Evolutionary conservation across 805 yeast genomes (phyloP).

Genomic region (Wickerhamiella galacta): DNA sequence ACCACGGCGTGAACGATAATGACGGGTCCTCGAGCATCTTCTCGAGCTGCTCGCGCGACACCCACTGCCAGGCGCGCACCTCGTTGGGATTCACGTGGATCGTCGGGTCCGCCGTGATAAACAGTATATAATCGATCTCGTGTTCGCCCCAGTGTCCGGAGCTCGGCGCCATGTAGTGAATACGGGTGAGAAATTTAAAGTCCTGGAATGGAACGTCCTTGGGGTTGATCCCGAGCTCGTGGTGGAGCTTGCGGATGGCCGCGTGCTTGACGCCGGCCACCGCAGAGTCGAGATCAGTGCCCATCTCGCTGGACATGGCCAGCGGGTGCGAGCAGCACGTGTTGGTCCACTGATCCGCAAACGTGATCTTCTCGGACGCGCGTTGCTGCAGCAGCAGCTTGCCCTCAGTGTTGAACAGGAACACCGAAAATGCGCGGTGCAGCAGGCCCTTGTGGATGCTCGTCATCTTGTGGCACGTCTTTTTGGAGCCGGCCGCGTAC

Average conservation of each 20-base stretch:
- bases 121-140: slow-evolving; percentile 86
- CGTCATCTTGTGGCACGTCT: slow-evolving; percentile 63
- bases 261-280: slow-evolving; percentile 70
- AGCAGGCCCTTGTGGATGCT: slow-evolving; percentile 74
- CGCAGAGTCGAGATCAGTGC: slow-evolving; percentile 41
- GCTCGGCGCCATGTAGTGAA: slow-evolving; percentile 76
- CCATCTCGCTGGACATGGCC: slow-evolving; percentile 68
- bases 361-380: slow-evolving; percentile 91
- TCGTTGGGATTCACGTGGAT: slow-evolving; percentile 56
- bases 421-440: slow-evolving; percentile 95
- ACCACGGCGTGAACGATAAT: slow-evolving; percentile 94
- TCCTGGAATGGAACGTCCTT: slow-evolving; percentile 42
- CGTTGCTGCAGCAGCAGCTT: slow-evolving; percentile 82
- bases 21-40: slow-evolving; percentile 53
- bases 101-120: slow-evolving; percentile 41
- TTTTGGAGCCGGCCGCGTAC: slow-evolving; percentile 87
- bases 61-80: slow-evolving; percentile 68
- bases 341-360: slow-evolving; percentile 95
- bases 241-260: slow-evolving; percentile 81
- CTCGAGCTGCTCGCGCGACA: slow-evolving; percentile 46
- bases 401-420: slow-evolving; percentile 62
- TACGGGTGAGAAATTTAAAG: slow-evolving; percentile 77
- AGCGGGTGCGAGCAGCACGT: slow-evolving; percentile 98
- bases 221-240: slow-evolving; percentile 72
- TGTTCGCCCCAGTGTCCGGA: slow-evolving; percentile 91